Evolutionary conservation across 116 monocot species (phyloP).

Genomic region (Iris pallida): DNA sequence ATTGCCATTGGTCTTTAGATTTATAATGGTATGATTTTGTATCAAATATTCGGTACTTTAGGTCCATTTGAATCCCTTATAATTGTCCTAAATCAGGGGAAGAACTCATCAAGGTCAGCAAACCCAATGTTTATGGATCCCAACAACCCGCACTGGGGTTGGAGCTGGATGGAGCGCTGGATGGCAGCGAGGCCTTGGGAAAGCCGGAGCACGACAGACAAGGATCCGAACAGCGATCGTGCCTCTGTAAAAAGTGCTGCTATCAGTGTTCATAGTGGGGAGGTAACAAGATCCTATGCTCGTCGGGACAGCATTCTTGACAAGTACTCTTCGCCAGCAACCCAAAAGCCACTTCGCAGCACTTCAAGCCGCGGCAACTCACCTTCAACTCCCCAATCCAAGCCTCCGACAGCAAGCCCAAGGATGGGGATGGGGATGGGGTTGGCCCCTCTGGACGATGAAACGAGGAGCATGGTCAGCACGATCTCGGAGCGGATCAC

Average conservation of each 20-base stretch:
- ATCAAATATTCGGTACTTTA: no score
- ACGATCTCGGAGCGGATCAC: conserved; percentile 29
- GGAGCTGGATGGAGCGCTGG: conserved; percentile 68
- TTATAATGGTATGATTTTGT: no score
- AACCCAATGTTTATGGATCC: conserved; percentile 39
- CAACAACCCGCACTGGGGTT: conserved; percentile 50
- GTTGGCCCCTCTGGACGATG: conserved; percentile 24
- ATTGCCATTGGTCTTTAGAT: no score
- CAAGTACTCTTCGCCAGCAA: conserved; percentile 7
- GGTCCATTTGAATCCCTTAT: no score
- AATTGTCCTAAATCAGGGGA: conserved; percentile 30
- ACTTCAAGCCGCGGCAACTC: conserved; percentile 22
- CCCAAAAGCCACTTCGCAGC: conserved; percentile 19
- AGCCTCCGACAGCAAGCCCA: conserved; percentile 24
- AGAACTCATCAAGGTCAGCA: conserved; percentile 22
- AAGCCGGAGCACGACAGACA: conserved; percentile 9
- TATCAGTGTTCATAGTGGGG: neutral
- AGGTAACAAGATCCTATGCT: conserved; percentile 17
- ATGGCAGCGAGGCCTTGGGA: conserved; percentile 67
- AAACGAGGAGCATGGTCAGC: conserved; percentile 21
- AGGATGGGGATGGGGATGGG: conserved; percentile 6
- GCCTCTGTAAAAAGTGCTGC: conserved; percentile 19
- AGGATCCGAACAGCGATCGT: conserved; percentile 18
- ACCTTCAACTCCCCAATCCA: conserved; percentile 22
- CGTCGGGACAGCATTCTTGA: conserved; percentile 11